Percentiles rank a stretch among this genome's conserved stretches.
These are phyloP conservation scores for Aspergillus pseudoglaucus DNA, from an alignment of 2,329 filamentous ascomycete genomes.

Conservation along the genomic window DNA sequence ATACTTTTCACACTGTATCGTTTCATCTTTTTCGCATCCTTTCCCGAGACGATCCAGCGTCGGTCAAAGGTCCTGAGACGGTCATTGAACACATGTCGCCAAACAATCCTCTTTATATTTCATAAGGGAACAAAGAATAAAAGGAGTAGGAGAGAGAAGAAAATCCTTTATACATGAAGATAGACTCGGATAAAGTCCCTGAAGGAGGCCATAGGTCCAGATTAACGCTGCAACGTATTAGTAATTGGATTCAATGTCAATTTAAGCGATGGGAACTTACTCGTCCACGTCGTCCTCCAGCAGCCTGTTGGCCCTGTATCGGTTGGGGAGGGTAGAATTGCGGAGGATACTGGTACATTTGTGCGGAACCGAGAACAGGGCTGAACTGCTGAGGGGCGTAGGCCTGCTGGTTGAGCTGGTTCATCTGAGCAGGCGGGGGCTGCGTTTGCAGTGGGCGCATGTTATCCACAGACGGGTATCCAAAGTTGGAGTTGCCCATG, in stretches of 20 bases:
- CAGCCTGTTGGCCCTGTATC: conserved; percentile 39
- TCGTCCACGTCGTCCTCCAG: conserved; percentile 49
- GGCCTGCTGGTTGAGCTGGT: conserved; percentile 38
- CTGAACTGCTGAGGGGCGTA: conserved; percentile 42
- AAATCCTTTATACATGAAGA: conserved; percentile 32
- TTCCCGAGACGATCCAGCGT: conserved; percentile 37
- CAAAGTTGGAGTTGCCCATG: conserved; percentile 39
- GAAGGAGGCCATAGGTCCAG: conserved; percentile 15
- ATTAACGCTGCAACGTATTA: conserved; percentile 26
- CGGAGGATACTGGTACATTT: conserved; percentile 50
- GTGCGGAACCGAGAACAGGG: conserved; percentile 36
- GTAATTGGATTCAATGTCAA: conserved; percentile 2
- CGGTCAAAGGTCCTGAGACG: conserved; percentile 24
- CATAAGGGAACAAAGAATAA: conserved; percentile 6
- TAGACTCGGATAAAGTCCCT: conserved; percentile 12
- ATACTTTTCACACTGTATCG: conserved; percentile 18
- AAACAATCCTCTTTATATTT: conserved; percentile 26
- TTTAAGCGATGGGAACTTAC: conserved; percentile 30
- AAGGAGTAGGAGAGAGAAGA: conserved; percentile 11
- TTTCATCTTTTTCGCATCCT: conserved; percentile 17
- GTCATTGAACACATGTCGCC: conserved; percentile 27
- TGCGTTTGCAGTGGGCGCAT: conserved; percentile 36
- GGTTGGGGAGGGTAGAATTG: conserved; percentile 44
- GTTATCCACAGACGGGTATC: conserved; percentile 37
- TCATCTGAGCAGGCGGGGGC: conserved; percentile 31